These are phyloP conservation scores for Coemansia sp. DNA, from an alignment of 192 early-diverging fungal genomes.

Conservation along the genomic window DNA sequence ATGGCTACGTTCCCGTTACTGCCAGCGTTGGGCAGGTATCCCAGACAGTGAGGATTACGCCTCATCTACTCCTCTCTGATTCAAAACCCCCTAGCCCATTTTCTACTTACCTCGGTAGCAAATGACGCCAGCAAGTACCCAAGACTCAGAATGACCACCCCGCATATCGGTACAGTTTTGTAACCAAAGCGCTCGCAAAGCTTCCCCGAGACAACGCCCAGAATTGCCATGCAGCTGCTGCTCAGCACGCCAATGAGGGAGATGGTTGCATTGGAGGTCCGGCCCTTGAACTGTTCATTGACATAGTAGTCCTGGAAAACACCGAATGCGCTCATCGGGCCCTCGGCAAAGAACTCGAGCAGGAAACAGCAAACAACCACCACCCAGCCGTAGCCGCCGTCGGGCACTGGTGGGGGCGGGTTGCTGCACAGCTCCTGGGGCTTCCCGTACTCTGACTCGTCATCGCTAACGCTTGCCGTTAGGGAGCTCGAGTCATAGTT, in stretches of 20 bases:
- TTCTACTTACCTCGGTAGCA: conserved; percentile 37
- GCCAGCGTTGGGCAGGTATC: too few relatives aligned
- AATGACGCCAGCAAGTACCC: conserved; percentile 49
- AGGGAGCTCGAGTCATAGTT: conserved; percentile 20
- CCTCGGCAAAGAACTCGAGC: conserved; percentile 45
- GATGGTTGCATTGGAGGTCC: conserved; percentile 38
- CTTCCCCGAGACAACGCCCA: conserved; percentile 45
- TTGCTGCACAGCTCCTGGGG: conserved; percentile 1
- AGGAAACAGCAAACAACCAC: conserved; percentile 46
- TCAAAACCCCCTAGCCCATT: neutral
- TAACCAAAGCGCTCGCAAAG: conserved; percentile 44
- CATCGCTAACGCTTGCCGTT: conserved; percentile 8
- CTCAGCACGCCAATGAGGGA: conserved; percentile 42
- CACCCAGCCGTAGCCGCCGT: conserved; percentile 50
- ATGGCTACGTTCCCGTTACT: too few relatives aligned
- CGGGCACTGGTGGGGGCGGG: conserved; percentile 31
- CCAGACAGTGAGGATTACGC: too few relatives aligned
- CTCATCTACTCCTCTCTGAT: neutral
- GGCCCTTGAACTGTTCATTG: conserved; percentile 39
- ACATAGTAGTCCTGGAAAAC: conserved; percentile 49
- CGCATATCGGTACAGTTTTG: conserved; percentile 29
- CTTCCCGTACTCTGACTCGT: conserved; percentile 5
- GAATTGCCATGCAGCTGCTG: conserved; percentile 34
- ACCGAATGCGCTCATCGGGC: conserved; percentile 48
- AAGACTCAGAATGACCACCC: conserved; percentile 26